Base-by-base conservation (phyloP, 129 eudicot species). In the Cynara cardunculus region DNA sequence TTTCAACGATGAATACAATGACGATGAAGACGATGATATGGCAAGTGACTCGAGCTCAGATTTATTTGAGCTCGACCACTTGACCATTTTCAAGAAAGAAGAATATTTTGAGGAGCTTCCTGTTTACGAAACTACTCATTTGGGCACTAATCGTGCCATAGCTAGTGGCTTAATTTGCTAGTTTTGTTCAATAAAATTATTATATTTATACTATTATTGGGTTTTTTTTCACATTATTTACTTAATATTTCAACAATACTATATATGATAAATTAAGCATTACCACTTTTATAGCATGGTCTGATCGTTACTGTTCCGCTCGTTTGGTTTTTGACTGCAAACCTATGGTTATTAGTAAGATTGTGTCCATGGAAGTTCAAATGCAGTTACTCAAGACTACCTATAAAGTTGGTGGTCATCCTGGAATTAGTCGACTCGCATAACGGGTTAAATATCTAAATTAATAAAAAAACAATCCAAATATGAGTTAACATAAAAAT, bases 1-100 rank as follows among this genome's bases (percentile, higher is more conserved):
- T 32, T 79, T 66, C 25, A 82, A 82, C 0, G 86, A 83, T 0
- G 68, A 19, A 6, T 73, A 75, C 1, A n/a, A n/a, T n/a, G 91
- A 85, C 0, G 82, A 83, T 3, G 86, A 86, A 5, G 89, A 86
- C 9, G 87, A 85, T 22, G 97, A 88, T 39, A 72, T 75, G 34
- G 81, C 87, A 27, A 92, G 97, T 87, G 90, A 90, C 71, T 71
- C 91, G 22, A 92, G 97, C 75, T 92, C 95, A 35, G 97, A 92
- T 81, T 84, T 92, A 12, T 92, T 92, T 64, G 97, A 92, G 77
- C 90, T 92, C 32, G 93, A 92, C 41, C 97, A 92, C 75, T 76
- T 88, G 67, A 75, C 85, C 41, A n/a, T 87, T 65, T 83, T 90
- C 34, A 75, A 80, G 12, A 74, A 84, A 1, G 49, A 82, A 21